phyloP scores from a whole-genome alignment of 2,329 filamentous ascomycete species.

The Chrysoporthe cubensis region DNA sequence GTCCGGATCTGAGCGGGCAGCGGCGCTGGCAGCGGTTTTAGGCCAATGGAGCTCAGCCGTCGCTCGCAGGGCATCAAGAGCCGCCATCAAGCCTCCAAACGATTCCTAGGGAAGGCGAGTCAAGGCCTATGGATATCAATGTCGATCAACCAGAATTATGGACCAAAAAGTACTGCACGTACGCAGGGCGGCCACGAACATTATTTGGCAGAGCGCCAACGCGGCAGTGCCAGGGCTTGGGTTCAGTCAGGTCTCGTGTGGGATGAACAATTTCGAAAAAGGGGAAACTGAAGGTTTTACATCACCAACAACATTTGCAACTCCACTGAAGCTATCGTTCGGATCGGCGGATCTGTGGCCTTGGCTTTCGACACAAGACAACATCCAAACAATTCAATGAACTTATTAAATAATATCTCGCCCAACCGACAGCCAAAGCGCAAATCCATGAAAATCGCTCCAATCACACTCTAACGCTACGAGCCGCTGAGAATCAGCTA shows the following conservation, averaged over 20 bases:
- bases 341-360: not conserved
- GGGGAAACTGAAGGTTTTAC: not conserved
- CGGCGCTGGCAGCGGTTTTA: constrained; percentile 10
- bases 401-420: not conserved
- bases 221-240: constrained; percentile 1
- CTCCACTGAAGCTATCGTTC: not conserved
- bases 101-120: not conserved
- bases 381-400: not conserved
- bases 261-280: not conserved
- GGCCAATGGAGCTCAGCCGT: not conserved
- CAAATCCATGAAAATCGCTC: not conserved
- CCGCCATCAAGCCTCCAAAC: not conserved
- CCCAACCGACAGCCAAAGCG: not conserved
- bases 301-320: not conserved
- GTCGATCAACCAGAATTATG: not conserved
- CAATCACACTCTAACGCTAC: no score
- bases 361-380: not conserved
- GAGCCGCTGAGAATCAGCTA: no score
- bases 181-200: constrained; percentile 15
- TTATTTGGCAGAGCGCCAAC: constrained; percentile 20
- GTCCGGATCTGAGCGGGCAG: not conserved
- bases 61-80: not conserved
- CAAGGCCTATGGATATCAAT: not conserved
- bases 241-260: not conserved
- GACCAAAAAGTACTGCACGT: not conserved